Evolutionary conservation across 345 rosid species (phyloP).

Genomic region (Arabidopsis thaliana): DNA sequence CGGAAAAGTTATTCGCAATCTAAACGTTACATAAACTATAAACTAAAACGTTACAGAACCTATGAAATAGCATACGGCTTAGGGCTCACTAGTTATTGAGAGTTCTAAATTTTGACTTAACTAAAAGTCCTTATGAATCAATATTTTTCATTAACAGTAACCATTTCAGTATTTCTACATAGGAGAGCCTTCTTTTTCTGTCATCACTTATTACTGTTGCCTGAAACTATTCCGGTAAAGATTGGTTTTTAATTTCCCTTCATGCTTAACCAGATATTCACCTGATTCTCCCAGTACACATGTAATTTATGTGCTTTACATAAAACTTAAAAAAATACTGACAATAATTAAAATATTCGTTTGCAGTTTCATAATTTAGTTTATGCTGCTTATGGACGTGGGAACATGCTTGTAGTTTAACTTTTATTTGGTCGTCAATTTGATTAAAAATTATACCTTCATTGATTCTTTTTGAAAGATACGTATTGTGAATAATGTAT

Average conservation of each 20-base stretch:
- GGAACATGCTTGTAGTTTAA: constrained; percentile 31
- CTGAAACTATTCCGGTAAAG: neutral
- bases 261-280: constrained; percentile 22
- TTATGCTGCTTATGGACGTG: constrained; percentile 26
- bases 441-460: neutral
- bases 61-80: neutral
- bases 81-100: neutral
- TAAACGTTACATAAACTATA: no score
- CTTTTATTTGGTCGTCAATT: constrained; percentile 20
- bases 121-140: neutral
- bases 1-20: neutral
- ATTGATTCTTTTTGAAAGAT: constrained; percentile 30
- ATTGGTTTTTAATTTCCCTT: neutral
- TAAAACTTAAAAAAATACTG: neutral
- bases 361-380: constrained; percentile 19
- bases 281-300: constrained; percentile 22
- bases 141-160: neutral
- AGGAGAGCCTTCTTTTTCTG: neutral
- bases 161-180: neutral
- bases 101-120: neutral
- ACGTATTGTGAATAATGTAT: constrained; percentile 24
- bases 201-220: neutral
- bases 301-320: constrained; percentile 5
- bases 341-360: neutral
- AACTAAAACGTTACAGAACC: neutral